Percentiles rank a stretch among this genome's conserved stretches.
These are phyloP conservation scores for Botryosphaeria dothidea DNA, from an alignment of 2,329 filamentous ascomycete genomes.

Conservation along the genomic window DNA sequence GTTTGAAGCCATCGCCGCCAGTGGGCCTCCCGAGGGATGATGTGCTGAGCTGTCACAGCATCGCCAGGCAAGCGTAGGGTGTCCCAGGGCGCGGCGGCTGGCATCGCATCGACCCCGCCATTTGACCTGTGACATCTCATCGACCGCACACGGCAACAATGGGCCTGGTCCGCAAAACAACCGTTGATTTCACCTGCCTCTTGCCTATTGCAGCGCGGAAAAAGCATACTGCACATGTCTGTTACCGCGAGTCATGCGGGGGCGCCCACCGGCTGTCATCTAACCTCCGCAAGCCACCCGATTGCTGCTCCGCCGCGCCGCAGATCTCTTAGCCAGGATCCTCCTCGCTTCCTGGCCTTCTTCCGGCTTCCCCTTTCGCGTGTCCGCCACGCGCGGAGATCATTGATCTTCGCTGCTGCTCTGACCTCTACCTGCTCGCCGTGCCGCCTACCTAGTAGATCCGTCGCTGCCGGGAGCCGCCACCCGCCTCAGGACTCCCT, in stretches of 20 bases:
- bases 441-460: background rate
- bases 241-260: constrained; percentile 13
- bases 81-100: constrained; percentile 4
- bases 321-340: background rate
- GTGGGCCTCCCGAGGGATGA: background rate
- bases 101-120: constrained; percentile 5
- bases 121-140: background rate
- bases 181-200: background rate
- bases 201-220: constrained; percentile 4
- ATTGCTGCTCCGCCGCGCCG: constrained; percentile 5
- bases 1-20: constrained; percentile 1
- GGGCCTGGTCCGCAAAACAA: constrained; percentile 4
- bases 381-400: constrained; percentile 10
- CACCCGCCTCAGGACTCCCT: background rate
- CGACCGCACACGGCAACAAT: background rate
- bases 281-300: constrained; percentile 14
- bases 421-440: background rate
- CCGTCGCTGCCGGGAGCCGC: background rate
- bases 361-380: constrained; percentile 13
- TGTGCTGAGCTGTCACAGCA: constrained; percentile 9
- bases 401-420: constrained; percentile 11
- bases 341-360: constrained; percentile 3
- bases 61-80: background rate
- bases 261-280: constrained; percentile 6
- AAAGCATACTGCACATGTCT: constrained; percentile 4